A percentile compares a stretch with the other conserved stretches of the same genome.
phyloP scores from a whole-genome alignment of 352 stramenopile species.

The Blastocystis hominis region DNA sequence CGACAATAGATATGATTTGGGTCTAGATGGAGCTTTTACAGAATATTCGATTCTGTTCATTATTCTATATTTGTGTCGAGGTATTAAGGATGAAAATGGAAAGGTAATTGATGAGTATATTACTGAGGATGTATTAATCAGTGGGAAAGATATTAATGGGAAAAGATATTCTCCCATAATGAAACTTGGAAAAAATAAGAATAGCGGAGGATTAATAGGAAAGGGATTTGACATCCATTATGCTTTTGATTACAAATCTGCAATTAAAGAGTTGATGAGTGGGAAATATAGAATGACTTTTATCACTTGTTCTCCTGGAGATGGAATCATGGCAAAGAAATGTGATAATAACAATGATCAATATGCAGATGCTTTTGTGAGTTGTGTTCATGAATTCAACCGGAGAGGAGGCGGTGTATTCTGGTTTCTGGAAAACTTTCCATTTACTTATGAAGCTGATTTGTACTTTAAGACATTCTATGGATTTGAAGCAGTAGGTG shows the following conservation, averaged over 20 bases:
- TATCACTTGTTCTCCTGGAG: too few relatives aligned
- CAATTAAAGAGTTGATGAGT: not conserved
- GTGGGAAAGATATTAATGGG: not conserved
- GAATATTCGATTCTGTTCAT: conserved; percentile 40
- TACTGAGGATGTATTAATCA: not conserved
- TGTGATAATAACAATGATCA: too few relatives aligned
- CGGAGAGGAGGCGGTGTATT: too few relatives aligned
- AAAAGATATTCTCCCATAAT: conserved; percentile 5
- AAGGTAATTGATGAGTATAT: not conserved
- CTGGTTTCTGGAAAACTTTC: conserved; percentile 36
- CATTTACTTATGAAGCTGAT: conserved; percentile 20
- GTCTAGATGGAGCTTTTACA: conserved; percentile 9
- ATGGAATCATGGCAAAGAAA: too few relatives aligned
- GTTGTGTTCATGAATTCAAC: too few relatives aligned
- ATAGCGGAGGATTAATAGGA: not conserved
- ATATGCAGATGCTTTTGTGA: too few relatives aligned
- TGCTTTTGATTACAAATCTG: conserved; percentile 34
- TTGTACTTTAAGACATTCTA: too few relatives aligned
- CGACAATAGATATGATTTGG: conserved; percentile 20
- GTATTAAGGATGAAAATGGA: not conserved
- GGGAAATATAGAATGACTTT: not conserved
- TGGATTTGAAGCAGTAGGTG: not conserved
- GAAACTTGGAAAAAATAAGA: not conserved
- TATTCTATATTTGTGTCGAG: conserved; percentile 35
- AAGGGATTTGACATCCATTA: conserved; percentile 42